Evolutionary conservation across 805 yeast genomes (phyloP).

Genomic region (Clavispora santaluciae): DNA sequence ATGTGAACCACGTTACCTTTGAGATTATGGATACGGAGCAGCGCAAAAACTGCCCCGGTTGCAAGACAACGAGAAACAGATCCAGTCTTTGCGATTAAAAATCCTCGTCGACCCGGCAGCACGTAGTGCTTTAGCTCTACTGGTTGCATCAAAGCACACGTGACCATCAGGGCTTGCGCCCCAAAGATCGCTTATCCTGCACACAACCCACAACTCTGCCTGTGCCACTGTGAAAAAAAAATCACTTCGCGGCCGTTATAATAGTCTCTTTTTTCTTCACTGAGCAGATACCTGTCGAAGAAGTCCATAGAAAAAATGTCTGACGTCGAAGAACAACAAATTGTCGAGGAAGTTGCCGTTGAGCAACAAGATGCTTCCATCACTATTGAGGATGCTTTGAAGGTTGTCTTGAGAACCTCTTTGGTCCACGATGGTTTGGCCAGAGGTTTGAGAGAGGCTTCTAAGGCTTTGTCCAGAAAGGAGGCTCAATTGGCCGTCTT

Average conservation of each 20-base stretch:
- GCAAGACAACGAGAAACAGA: too few relatives aligned
- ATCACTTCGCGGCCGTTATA: background rate
- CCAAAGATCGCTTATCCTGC: constrained; percentile 4
- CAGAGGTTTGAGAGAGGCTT: constrained; percentile 99
- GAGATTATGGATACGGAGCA: too few relatives aligned
- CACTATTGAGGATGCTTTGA: constrained; percentile 97
- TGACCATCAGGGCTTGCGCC: constrained; percentile 15
- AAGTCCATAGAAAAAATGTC: constrained; percentile 70
- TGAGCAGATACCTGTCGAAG: constrained; percentile 57
- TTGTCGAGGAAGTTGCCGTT: constrained; percentile 77
- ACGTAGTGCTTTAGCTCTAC: too few relatives aligned
- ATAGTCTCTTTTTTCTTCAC: constrained; percentile 12
- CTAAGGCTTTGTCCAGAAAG: constrained; percentile 96
- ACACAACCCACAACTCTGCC: background rate
- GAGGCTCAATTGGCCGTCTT: constrained; percentile 97
- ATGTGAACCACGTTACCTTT: too few relatives aligned
- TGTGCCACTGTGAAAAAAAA: constrained; percentile 4
- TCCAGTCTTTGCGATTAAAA: too few relatives aligned
- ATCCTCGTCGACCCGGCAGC: too few relatives aligned
- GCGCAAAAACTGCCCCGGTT: too few relatives aligned
- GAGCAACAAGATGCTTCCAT: constrained; percentile 84
- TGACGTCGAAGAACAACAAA: constrained; percentile 88
- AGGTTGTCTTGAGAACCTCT: constrained; percentile 96
- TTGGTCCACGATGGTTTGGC: constrained; percentile 99
- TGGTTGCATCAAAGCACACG: too few relatives aligned